A percentile compares a stretch with the other conserved stretches of the same genome.
Conservation (phyloP, 2,329 filamentous ascomycete genomes). For the Ophiognomonia clavigignenti-juglandacearum region DNA sequence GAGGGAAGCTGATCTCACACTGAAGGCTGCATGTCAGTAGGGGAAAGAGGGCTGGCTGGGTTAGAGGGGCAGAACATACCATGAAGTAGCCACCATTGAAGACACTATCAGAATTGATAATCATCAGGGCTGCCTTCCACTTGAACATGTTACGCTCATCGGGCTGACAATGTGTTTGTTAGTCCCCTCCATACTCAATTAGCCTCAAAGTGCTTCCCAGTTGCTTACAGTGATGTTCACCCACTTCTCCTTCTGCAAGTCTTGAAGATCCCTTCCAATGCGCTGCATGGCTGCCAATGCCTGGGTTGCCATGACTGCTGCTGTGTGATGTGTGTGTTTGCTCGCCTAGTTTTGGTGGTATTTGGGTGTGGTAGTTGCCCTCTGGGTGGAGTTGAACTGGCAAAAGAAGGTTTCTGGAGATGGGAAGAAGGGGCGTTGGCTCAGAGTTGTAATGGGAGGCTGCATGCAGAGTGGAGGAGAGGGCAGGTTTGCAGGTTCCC, state of each 20-base stretch:
- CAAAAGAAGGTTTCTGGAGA: no score
- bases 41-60: neutral
- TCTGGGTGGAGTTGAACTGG: no score
- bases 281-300: conserved; percentile 60
- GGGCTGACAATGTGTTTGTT: conserved; percentile 42
- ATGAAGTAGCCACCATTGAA: conserved; percentile 94
- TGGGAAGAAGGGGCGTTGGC: no score
- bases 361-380: no score
- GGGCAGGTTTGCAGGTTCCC: no score
- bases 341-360: no score
- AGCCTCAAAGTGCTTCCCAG: neutral
- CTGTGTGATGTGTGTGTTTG: neutral
- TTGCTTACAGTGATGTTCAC: conserved; percentile 73
- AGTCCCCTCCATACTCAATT: no score
- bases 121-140: conserved; percentile 86
- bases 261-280: conserved; percentile 82
- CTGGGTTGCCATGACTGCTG: conserved; percentile 33
- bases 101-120: conserved; percentile 84
- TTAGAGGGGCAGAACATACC: conserved; percentile 31
- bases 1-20: conserved; percentile 81
- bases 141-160: conserved; percentile 78
- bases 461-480: no score
- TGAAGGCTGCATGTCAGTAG: conserved; percentile 25
- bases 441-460: no score
- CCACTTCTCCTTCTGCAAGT: conserved; percentile 86